Percentiles rank a stretch among this genome's conserved stretches.
phyloP scores from a whole-genome alignment of 2,329 filamentous ascomycete species.

The Chalaropsis ovoidea region DNA sequence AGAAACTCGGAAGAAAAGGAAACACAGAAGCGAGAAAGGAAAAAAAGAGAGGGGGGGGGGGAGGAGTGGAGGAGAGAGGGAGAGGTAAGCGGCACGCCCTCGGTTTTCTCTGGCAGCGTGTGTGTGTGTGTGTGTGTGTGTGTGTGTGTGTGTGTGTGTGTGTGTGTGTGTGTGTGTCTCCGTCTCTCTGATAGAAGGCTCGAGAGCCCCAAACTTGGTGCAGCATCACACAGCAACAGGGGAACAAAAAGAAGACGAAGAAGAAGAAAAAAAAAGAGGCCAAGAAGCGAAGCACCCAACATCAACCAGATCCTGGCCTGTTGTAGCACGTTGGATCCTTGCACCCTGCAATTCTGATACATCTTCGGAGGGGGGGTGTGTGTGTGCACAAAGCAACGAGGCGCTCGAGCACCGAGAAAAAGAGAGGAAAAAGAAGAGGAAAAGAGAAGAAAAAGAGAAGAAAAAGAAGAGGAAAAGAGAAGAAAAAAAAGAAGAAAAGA shows the following conservation, averaged over 20 bases:
- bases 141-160: not conserved
- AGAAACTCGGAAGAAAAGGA: not conserved
- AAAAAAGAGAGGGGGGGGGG: not conserved
- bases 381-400: slow-evolving; percentile 12
- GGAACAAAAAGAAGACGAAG: not conserved
- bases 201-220: too few relatives aligned
- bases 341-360: slow-evolving; percentile 11
- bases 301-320: not conserved
- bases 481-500: not conserved
- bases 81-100: not conserved
- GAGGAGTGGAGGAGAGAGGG: not conserved
- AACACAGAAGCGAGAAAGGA: not conserved
- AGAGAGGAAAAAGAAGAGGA: not conserved
- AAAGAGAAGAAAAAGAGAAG: not conserved
- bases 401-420: slow-evolving; percentile 4
- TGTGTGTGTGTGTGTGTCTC: not conserved
- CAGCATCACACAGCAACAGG: not conserved
- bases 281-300: not conserved
- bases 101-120: not conserved
- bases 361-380: not conserved
- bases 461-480: not conserved
- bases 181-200: not conserved
- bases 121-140: not conserved
- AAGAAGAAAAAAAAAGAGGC: not conserved
- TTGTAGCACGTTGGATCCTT: slow-evolving; percentile 4